Evolutionary conservation across 2,329 filamentous ascomycete species (phyloP), one percentile per base, ranked within the genome.

Genomic region (Xylaria arbuscula): DNA sequence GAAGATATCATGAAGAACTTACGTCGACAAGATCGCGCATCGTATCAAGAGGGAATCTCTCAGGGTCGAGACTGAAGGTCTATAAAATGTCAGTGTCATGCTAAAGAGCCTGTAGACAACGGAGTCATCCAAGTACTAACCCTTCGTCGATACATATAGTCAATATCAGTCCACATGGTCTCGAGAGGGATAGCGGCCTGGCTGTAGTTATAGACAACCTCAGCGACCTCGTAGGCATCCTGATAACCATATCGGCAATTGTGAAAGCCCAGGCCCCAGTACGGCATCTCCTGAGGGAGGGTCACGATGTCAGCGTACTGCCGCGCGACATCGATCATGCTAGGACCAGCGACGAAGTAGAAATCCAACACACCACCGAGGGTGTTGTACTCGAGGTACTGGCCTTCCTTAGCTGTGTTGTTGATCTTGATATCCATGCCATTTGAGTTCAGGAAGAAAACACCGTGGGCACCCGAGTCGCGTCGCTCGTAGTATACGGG

Each of bases 351-450:
- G 10, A 91, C 74, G 74, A 91, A 90, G 75, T 91, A 91, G 60
- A 91, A 87, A 78, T 95, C 93, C 1, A 96, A 77, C 22, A 94
- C 86, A 10, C 93, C 93, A 7, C 93, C 92, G 0, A 95, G 84
- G 0, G 88, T 88, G 77, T 94, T 93, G 81, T 94, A 96, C 79
- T 94, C 91, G 5, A 96, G 85, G 66, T 90, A 93, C 76, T 94
- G 89, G 7, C 86, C 84, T 8, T 85, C 83, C 28, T 83, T 78
- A 5, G 83, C 80, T 1, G 86, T 87, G 70, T 88, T 86, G 76
- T 93, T 87, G 77, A 94, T 89, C 73, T 90, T 90, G 77, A 94
- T 84, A 68, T 94, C 91, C 89, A 94, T 94, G 40, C 88, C 91
- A 74, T 93, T 91, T 13, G 89, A 90, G 78, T 92, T 93, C 71